Evolutionary conservation across 371 early-diverging fungal species (phyloP).

Genomic region (Haplosporangium sp.): DNA sequence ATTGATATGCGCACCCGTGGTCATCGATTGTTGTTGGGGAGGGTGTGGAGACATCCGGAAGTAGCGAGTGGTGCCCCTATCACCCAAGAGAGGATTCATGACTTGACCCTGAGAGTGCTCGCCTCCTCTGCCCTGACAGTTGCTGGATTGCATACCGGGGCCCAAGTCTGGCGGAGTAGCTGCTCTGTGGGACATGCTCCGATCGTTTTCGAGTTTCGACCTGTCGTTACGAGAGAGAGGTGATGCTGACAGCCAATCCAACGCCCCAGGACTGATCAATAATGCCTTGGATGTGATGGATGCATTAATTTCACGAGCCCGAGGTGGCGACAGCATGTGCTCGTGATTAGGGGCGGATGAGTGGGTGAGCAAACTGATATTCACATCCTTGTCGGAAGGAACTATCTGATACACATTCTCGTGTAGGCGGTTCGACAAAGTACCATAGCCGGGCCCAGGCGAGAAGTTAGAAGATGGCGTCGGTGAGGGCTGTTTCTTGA

Average conservation of each 20-base stretch:
- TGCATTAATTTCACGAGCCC: background rate
- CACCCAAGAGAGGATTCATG: background rate
- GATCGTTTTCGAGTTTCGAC: background rate
- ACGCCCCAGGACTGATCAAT: background rate
- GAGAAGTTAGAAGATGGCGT: background rate
- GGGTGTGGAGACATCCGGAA: background rate
- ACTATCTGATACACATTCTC: background rate
- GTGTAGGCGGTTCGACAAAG: background rate
- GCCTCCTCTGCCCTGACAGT: constrained; percentile 16
- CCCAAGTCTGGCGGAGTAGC: constrained; percentile 25
- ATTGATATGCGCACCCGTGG: background rate
- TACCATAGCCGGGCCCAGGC: background rate
- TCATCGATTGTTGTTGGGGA: background rate
- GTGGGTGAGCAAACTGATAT: constrained; percentile 9
- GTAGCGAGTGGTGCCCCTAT: background rate
- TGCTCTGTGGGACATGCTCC: constrained; percentile 11
- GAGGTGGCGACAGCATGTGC: background rate
- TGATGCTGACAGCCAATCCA: background rate
- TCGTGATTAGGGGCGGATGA: constrained; percentile 14
- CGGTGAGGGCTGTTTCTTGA: constrained; percentile 19
- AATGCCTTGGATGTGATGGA: background rate
- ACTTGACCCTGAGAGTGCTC: constrained; percentile 21
- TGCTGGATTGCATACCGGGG: constrained; percentile 37
- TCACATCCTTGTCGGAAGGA: background rate
- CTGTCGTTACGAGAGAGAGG: background rate